phyloP scores from a whole-genome alignment of 805 yeast species.

The Metschnikowia vanudenii region DNA sequence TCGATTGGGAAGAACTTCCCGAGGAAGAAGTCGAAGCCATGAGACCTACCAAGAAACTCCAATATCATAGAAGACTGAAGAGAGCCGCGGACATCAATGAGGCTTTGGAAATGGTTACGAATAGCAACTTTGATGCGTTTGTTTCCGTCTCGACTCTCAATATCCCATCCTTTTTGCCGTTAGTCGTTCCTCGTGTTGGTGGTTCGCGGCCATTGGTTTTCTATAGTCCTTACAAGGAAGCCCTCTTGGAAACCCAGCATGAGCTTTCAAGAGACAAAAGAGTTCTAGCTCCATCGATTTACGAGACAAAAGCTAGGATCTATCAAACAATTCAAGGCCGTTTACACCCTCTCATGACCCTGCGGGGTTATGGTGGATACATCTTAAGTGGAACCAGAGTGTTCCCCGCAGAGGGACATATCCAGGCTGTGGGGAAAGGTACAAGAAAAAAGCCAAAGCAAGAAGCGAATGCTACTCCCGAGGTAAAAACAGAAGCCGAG shows the following conservation, averaged over 20 bases:
- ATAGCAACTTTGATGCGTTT: conserved; percentile 69
- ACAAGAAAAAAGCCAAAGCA: conserved; percentile 38
- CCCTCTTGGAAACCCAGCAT: conserved; percentile 70
- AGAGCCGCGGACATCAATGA: conserved; percentile 52
- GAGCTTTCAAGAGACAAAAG: conserved; percentile 63
- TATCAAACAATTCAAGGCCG: conserved; percentile 94
- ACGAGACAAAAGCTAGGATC: conserved; percentile 78
- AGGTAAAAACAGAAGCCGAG: conserved; percentile 2
- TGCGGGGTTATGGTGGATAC: conserved; percentile 90
- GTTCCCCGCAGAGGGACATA: conserved; percentile 57
- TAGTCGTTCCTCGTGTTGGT: conserved; percentile 59
- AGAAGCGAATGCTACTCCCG: conserved; percentile 12
- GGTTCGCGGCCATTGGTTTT: conserved; percentile 88
- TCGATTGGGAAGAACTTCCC: conserved; percentile 46
- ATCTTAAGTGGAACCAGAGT: conserved; percentile 77
- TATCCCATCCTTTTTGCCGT: conserved; percentile 61
- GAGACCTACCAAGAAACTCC: conserved; percentile 59
- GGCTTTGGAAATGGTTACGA: conserved; percentile 49
- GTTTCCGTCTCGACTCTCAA: conserved; percentile 72
- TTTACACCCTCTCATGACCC: conserved; percentile 92
- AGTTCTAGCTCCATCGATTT: conserved; percentile 76
- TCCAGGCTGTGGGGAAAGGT: conserved; percentile 70
- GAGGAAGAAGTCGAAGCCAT: conserved; percentile 54
- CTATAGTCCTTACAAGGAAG: conserved; percentile 79
- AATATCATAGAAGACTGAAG: conserved; percentile 63